Conservation (phyloP, 2,329 filamentous ascomycete species). For the Aspergillus sp. region DNA sequence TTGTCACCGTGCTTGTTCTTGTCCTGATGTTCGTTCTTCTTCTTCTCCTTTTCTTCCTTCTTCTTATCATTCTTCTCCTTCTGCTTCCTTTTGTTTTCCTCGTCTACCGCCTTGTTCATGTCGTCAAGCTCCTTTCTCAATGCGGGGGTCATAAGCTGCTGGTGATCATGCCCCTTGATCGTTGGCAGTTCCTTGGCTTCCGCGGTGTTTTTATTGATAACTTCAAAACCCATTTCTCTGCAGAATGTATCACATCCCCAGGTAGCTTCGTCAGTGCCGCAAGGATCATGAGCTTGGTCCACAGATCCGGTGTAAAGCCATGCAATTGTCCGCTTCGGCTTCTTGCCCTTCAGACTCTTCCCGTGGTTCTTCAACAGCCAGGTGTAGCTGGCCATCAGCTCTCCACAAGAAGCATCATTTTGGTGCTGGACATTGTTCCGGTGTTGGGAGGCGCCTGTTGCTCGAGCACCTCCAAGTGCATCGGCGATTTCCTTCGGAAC, state of each 20-base stretch:
- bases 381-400: constrained; percentile 1
- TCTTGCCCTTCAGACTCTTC: neutral
- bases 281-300: neutral
- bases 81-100: neutral
- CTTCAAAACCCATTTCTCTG: neutral
- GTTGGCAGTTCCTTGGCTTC: neutral
- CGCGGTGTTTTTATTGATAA: neutral
- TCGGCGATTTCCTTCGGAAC: neutral
- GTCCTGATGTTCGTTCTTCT: too few relatives aligned
- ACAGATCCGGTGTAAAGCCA: neutral
- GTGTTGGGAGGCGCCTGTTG: neutral
- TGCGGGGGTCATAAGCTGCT: neutral
- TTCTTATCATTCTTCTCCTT: neutral
- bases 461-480: neutral
- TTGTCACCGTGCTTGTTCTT: neutral
- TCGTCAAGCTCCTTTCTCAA: neutral
- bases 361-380: neutral
- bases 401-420: neutral
- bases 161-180: neutral
- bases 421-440: neutral
- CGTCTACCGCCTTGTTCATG: neutral
- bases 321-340: neutral
- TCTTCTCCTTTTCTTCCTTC: neutral
- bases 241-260: neutral
- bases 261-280: neutral